These are phyloP conservation scores for Neofusicoccum sp. DNA, from an alignment of 2,329 filamentous ascomycete genomes.

Conservation along the genomic window DNA sequence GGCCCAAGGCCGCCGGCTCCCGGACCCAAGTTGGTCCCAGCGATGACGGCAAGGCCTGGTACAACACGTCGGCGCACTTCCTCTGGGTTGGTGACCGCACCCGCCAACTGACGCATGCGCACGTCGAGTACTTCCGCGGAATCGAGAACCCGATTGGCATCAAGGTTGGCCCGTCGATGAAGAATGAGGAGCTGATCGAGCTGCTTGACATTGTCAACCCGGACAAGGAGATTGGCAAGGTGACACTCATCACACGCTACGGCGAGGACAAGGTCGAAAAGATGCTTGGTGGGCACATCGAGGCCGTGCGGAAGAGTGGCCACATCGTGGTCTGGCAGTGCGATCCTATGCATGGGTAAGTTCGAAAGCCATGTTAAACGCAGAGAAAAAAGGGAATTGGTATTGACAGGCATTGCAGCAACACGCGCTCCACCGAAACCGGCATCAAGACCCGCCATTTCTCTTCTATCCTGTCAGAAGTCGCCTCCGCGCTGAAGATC, in stretches of 20 bases:
- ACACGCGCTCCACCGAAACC: conserved; percentile 62
- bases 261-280: conserved; percentile 73
- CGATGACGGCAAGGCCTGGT: conserved; percentile 63
- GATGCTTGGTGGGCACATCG: conserved; percentile 81
- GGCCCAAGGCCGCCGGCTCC: conserved; percentile 51
- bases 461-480: conserved; percentile 82
- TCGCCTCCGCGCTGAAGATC: conserved; percentile 77
- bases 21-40: conserved; percentile 18
- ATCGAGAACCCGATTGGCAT: conserved; percentile 95
- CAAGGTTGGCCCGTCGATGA: conserved; percentile 89
- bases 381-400: neutral
- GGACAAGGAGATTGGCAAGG: conserved; percentile 76
- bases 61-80: conserved; percentile 94
- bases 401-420: conserved; percentile 34
- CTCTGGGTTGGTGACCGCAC: conserved; percentile 98
- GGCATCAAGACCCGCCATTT: conserved; percentile 94
- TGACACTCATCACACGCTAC: conserved; percentile 95
- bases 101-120: conserved; percentile 85
- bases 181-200: conserved; percentile 68
- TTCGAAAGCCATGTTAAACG: neutral
- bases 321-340: conserved; percentile 91
- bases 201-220: conserved; percentile 88
- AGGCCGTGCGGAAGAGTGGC: conserved; percentile 77
- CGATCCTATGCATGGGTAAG: conserved; percentile 91
- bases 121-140: conserved; percentile 96